Base-by-base conservation (phyloP, 805 yeast genomes). In the Sugiyamaella boreocaroliniensis region DNA sequence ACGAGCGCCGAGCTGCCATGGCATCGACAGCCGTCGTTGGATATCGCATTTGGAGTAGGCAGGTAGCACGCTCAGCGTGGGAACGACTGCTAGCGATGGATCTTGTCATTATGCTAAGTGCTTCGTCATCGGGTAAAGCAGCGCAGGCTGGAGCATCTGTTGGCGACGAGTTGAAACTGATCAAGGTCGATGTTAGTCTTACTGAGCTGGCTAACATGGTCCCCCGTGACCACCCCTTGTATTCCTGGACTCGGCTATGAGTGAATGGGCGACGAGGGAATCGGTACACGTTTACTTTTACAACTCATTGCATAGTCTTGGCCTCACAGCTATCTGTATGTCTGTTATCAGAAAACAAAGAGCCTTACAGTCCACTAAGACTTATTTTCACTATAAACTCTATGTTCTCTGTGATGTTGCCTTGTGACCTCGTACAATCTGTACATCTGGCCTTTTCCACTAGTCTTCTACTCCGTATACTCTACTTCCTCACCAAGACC, bases 1-100 rank as follows among this genome's bases (percentile, higher is more conserved):
- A 69, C 4, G 72, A 72, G 22, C 37, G 49, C n/a, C 66, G 69
- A 47, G 66, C 68, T 2, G 71, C 76, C 11, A 58, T 50, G 20
- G 58, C 50, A 50, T 71, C 41, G 12, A 22, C 49, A n/a, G 61
- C 73, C 32, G 79, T 64, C 10, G 62, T 75, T 14, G 72, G 74
- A 10, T 63, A 74, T 55, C 81, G 83, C 59, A 63, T 78, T 5
- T 82, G 90, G 88, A 70, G 81, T 3, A 73, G 81, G 52, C 77
- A 72, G 34, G 78, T 83, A 26, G 75, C 89, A 57, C 75, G 78
- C 46, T 78, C 78, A 41, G 78, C 86, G 40, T 89, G 97, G 97
- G 93, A 86, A 58, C 71, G 77, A 1, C 65, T 89, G 32, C 78
- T 78, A 57, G 70, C 70, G n/a, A 58, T 75, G 29, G 83, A 85